Percentiles rank a stretch among this genome's conserved stretches.
Evolutionary conservation across 495 filamentous ascomycete genomes (phyloP).

Genomic region (Parmelia sp.): DNA sequence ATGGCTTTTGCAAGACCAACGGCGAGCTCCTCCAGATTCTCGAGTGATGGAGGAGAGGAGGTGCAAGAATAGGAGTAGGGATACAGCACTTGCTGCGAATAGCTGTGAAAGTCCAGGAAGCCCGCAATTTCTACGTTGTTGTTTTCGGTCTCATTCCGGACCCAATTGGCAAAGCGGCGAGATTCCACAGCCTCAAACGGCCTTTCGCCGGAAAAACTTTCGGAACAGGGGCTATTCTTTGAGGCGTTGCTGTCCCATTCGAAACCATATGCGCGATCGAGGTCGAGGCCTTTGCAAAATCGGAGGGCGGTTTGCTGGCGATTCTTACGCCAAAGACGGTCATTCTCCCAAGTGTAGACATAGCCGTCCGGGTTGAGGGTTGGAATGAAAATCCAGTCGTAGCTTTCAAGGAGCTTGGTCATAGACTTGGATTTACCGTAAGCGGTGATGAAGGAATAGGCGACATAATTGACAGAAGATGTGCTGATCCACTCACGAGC

Average conservation of each 20-base stretch:
- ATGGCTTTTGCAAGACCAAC: slow-evolving; percentile 89
- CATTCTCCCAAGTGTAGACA: slow-evolving; percentile 83
- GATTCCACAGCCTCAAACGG: slow-evolving; percentile 85
- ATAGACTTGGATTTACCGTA: slow-evolving; percentile 63
- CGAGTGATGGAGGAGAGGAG: slow-evolving; percentile 69
- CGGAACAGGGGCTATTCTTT: slow-evolving; percentile 79
- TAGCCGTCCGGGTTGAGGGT: slow-evolving; percentile 93
- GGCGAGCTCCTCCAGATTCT: slow-evolving; percentile 86
- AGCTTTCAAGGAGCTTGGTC: slow-evolving; percentile 68
- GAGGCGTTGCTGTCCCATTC: slow-evolving; percentile 69
- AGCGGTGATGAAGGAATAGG: slow-evolving; percentile 79
- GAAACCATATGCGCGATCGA: slow-evolving; percentile 80
- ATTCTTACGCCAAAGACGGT: slow-evolving; percentile 94
- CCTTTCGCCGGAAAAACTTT: slow-evolving; percentile 77
- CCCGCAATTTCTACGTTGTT: slow-evolving; percentile 68
- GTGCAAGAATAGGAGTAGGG: slow-evolving; percentile 85
- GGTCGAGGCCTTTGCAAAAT: slow-evolving; percentile 80
- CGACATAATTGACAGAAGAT: slow-evolving; percentile 82
- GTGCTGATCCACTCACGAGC: slow-evolving; percentile 95
- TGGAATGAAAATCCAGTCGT: slow-evolving; percentile 85
- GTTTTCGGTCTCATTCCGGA: slow-evolving; percentile 67
- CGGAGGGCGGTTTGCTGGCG: slow-evolving; percentile 74
- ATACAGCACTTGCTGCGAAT: slow-evolving; percentile 91
- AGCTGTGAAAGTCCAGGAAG: slow-evolving; percentile 88
- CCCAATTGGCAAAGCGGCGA: slow-evolving; percentile 71